Conservation (phyloP, 768 basidiomycete genomes). For the Macrolepiota dolichaula region DNA sequence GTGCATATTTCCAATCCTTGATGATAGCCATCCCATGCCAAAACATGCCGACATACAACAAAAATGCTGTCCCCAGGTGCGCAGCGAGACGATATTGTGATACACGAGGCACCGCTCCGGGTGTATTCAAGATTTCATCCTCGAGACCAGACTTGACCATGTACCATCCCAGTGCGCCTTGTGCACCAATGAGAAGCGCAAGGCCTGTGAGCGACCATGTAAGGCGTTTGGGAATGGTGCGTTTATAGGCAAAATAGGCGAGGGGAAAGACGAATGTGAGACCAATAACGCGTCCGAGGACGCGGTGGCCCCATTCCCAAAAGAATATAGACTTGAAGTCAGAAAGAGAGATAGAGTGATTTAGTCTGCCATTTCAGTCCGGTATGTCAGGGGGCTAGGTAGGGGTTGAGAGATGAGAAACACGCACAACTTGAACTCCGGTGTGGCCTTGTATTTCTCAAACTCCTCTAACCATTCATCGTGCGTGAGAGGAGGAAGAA, state of each 20-base stretch:
- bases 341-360: conserved; percentile 79
- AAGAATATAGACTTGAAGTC: conserved; percentile 97
- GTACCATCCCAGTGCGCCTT: conserved; percentile 96
- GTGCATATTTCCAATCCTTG: conserved; percentile 76
- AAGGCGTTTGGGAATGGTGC: conserved; percentile 63
- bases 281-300: conserved; percentile 87
- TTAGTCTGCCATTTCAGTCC: conserved; percentile 52
- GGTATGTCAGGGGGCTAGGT: background rate
- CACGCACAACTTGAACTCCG: conserved; percentile 92
- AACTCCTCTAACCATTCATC: conserved; percentile 87
- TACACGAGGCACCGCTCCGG: conserved; percentile 88
- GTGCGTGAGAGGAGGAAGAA: conserved; percentile 75
- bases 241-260: conserved; percentile 72
- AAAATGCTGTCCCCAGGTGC: conserved; percentile 87
- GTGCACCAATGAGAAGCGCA: conserved; percentile 80
- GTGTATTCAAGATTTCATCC: conserved; percentile 72
- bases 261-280: conserved; percentile 82
- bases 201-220: conserved; percentile 67
- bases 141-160: conserved; percentile 98
- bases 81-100: conserved; percentile 96
- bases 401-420: background rate
- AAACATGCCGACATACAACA: conserved; percentile 94
- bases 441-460: conserved; percentile 89
- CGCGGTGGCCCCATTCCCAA: conserved; percentile 97
- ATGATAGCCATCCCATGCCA: conserved; percentile 69